Evolutionary conservation across 176 grass and related monocot species (phyloP), one percentile per base, ranked within the genome.

Genomic region (Typha latifolia): DNA sequence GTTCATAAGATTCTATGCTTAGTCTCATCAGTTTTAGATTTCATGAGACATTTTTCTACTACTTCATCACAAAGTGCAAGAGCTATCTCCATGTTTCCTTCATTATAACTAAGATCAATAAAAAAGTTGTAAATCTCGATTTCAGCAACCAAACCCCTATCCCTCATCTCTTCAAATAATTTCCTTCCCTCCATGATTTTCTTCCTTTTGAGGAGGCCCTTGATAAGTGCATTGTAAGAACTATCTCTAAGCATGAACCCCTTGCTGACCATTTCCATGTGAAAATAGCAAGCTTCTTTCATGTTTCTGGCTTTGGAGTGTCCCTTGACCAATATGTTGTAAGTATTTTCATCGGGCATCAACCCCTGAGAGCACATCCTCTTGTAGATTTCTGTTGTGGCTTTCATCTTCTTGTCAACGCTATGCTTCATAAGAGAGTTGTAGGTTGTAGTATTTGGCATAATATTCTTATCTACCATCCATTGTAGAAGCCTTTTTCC

Each of bases 301-400:
- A 91, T 84, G 72, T 91, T 96, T 71, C 92, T 89, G 49, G 88
- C 81, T 57, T 86, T 96, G 48, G 80, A 91, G 70, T 96, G 88
- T 12, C 92, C 92, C 72, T 74, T 89, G 62, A 96, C 69, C 80
- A 96, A 86, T 79, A 91, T 96, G 71, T 91, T 91, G 74, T 96
- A 96, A 22, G 88, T 96, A 66, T 86, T 91, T 66, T 91, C 88
- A 78, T 91, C 82, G 12, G 85, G 80, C 49, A 23, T 32, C 26
- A 86, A 78, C 56, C 82, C 62, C 66, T 68, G 73, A 51, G 84
- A 82, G 24, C 62, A 22, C 92, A 91, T 96, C 70, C 65, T 57
- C 67, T 73, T 88, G 70, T 91, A 96, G 61, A 96, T 77, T 74
- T 91, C 80, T 13, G 88, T 91, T 61, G 82, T 72, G 32, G 64